Percentiles rank a stretch among this genome's conserved stretches.
phyloP scores from a whole-genome alignment of 495 filamentous ascomycete genomes.

The Talaromyces stipitatus region DNA sequence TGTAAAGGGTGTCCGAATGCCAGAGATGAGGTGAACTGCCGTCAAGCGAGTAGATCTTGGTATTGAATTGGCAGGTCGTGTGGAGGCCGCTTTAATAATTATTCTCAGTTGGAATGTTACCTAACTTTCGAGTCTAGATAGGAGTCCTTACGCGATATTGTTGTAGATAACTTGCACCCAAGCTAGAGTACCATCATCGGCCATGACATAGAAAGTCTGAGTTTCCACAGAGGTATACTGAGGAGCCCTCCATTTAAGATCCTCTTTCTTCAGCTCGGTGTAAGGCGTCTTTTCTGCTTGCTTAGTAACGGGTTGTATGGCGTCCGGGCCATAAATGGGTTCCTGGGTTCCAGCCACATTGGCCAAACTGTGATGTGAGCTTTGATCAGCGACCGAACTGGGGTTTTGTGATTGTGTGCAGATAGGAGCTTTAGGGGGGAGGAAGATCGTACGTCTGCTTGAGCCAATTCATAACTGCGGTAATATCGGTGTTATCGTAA shows the following conservation, averaged over 20 bases:
- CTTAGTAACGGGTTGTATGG: slow-evolving; percentile 75
- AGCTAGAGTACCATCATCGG: slow-evolving; percentile 67
- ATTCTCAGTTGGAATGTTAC: neutral
- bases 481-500: neutral
- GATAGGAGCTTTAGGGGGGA: neutral
- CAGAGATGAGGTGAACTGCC: slow-evolving; percentile 63
- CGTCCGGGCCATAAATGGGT: slow-evolving; percentile 88
- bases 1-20: slow-evolving; percentile 66
- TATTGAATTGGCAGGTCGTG: slow-evolving; percentile 84
- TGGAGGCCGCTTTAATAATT: slow-evolving; percentile 62
- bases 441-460: slow-evolving; percentile 55
- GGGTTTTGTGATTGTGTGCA: neutral
- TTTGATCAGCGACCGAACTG: slow-evolving; percentile 16
- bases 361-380: slow-evolving; percentile 55
- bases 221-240: slow-evolving; percentile 89
- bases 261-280: slow-evolving; percentile 66
- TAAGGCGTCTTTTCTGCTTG: slow-evolving; percentile 75
- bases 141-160: slow-evolving; percentile 85
- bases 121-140: neutral
- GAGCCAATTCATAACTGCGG: slow-evolving; percentile 57
- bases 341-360: slow-evolving; percentile 92
- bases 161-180: slow-evolving; percentile 93
- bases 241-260: slow-evolving; percentile 73
- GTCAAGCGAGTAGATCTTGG: slow-evolving; percentile 77
- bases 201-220: slow-evolving; percentile 88